A percentile compares a stretch with the other conserved stretches of the same genome.
Conservation (phyloP, 2,329 filamentous ascomycete species). For the Amauroascus niger region DNA sequence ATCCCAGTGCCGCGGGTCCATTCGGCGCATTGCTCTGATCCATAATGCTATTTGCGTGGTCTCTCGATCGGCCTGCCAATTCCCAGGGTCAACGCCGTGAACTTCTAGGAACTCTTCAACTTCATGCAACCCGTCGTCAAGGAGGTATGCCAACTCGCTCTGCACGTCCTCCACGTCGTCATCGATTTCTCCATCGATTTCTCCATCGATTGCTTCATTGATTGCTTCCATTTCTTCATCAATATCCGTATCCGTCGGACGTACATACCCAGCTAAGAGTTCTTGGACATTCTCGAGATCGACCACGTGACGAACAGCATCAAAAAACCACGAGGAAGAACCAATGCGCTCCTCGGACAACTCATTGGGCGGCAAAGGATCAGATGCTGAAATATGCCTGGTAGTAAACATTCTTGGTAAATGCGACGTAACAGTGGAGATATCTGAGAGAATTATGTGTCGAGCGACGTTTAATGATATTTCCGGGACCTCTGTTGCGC, state of each 20-base stretch:
- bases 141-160: conserved; percentile 18
- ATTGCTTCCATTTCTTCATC: neutral
- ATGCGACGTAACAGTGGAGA: conserved; percentile 58
- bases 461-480: conserved; percentile 54
- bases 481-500: conserved; percentile 37
- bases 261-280: neutral
- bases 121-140: conserved; percentile 24
- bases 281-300: conserved; percentile 4
- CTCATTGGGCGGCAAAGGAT: conserved; percentile 62
- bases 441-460: conserved; percentile 69
- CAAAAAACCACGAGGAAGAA: conserved; percentile 5
- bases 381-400: conserved; percentile 61
- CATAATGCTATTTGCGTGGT: conserved; percentile 30
- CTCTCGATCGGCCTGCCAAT: conserved; percentile 33
- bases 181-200: neutral
- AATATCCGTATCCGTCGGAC: neutral
- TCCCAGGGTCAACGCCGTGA: conserved; percentile 35
- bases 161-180: conserved; percentile 6
- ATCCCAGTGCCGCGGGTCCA: conserved; percentile 22
- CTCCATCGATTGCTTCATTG: neutral
- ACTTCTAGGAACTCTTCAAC: conserved; percentile 31
- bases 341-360: neutral
- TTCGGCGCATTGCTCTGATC: conserved; percentile 25
- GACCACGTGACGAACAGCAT: conserved; percentile 3
- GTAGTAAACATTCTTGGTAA: conserved; percentile 58